phyloP scores from a whole-genome alignment of 2,329 filamentous ascomycete genomes.

The Fusarium foetens region DNA sequence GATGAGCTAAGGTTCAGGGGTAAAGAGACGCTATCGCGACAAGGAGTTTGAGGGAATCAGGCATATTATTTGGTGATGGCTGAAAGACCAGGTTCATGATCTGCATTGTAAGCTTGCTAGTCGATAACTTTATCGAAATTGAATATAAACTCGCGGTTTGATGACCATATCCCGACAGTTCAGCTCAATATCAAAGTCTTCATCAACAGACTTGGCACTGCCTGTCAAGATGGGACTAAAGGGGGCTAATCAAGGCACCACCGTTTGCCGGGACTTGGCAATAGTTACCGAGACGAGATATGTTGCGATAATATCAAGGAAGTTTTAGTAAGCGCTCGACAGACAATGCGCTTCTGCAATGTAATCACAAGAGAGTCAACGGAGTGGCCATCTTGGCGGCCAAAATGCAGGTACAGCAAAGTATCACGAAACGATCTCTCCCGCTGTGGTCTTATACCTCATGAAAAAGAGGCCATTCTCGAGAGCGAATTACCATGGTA shows the following conservation, averaged over 20 bases:
- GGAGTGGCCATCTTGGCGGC: slow-evolving; percentile 1
- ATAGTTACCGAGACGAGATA: neutral
- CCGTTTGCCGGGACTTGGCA: slow-evolving; percentile 19
- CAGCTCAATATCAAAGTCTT: slow-evolving; percentile 3
- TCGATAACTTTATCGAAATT: slow-evolving; percentile 8
- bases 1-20: slow-evolving; percentile 24
- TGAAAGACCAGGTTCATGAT: slow-evolving; percentile 7
- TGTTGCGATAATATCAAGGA: neutral
- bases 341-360: neutral
- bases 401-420: neutral
- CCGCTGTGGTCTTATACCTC: slow-evolving; percentile 6
- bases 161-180: neutral
- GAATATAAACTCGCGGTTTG: neutral
- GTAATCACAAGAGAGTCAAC: slow-evolving; percentile 1
- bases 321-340: slow-evolving; percentile 26
- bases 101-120: neutral
- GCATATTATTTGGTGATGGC: neutral
- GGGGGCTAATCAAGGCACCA: slow-evolving; percentile 18
- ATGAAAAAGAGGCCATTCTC: slow-evolving; percentile 2
- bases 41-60: neutral
- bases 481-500: neutral
- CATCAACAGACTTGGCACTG: neutral
- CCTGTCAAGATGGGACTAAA: slow-evolving; percentile 6
- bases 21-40: slow-evolving; percentile 21
- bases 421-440: neutral